A percentile compares a stretch with the other conserved stretches of the same genome.
These are phyloP conservation scores for Tubosaeta sp. DNA, from an alignment of 768 basidiomycete genomes.

Conservation along the genomic window DNA sequence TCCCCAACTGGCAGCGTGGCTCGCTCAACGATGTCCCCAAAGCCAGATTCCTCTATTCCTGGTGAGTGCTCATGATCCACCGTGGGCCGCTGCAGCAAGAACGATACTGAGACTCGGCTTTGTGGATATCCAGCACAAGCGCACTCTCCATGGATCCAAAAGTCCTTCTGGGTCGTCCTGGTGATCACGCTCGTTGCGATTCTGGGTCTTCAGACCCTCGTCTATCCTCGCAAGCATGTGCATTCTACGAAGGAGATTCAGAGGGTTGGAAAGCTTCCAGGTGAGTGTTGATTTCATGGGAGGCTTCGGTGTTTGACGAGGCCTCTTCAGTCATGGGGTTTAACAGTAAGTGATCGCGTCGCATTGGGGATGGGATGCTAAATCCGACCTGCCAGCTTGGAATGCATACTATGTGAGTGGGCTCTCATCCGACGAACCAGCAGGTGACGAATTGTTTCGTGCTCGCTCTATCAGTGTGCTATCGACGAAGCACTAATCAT, in stretches of 20 bases:
- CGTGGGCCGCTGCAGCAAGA: not conserved
- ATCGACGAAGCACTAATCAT: conserved; percentile 53
- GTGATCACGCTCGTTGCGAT: conserved; percentile 17
- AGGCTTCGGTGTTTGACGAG: not conserved
- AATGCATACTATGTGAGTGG: conserved; percentile 60
- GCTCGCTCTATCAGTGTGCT: conserved; percentile 40
- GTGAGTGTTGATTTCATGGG: conserved; percentile 16
- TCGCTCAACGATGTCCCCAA: not conserved
- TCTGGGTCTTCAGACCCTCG: conserved; percentile 16
- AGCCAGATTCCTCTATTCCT: not conserved
- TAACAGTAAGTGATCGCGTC: conserved; percentile 44
- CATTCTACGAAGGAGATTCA: conserved; percentile 4
- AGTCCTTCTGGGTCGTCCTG: conserved; percentile 9
- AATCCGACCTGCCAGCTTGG: conserved; percentile 45
- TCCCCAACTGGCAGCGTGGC: not conserved
- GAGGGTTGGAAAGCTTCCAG: conserved; percentile 34
- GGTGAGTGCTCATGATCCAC: not conserved
- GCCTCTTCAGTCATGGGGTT: conserved; percentile 49
- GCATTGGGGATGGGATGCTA: conserved; percentile 1
- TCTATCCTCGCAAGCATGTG: conserved; percentile 4
- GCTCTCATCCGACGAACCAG: not conserved
- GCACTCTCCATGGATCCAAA: conserved; percentile 1
- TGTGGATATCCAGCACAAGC: not conserved
- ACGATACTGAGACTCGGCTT: not conserved
- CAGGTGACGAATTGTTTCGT: not conserved